phyloP scores from a whole-genome alignment of 768 basidiomycete species.

The Boletus tylopilopsis region DNA sequence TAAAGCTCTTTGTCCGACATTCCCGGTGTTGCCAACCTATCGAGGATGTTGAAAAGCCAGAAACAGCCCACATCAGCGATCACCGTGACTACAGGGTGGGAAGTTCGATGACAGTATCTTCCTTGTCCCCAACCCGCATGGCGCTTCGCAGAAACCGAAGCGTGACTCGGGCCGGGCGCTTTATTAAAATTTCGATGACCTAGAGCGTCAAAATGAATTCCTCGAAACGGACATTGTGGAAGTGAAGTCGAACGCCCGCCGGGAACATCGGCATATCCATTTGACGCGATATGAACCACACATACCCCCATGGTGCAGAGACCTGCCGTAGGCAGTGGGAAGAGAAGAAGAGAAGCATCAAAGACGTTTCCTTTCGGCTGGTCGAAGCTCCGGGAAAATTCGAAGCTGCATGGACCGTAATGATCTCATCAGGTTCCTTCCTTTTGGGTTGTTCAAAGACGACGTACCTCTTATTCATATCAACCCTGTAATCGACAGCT shows the following conservation, averaged over 20 bases:
- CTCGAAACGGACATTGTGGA: too few relatives aligned
- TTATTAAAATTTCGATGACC: too few relatives aligned
- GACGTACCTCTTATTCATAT: slow-evolving; percentile 3
- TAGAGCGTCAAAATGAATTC: too few relatives aligned
- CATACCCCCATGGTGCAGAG: too few relatives aligned
- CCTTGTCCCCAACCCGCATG: background rate
- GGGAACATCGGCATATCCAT: too few relatives aligned
- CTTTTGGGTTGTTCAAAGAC: background rate
- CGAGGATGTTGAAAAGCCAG: background rate
- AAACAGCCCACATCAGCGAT: slow-evolving; percentile 1
- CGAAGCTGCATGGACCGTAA: too few relatives aligned
- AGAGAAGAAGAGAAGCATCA: too few relatives aligned
- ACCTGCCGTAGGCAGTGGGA: too few relatives aligned
- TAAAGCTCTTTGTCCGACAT: background rate
- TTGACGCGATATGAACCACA: too few relatives aligned
- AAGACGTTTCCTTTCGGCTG: background rate
- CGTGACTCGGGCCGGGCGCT: background rate
- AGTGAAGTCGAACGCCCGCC: too few relatives aligned
- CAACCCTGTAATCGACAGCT: background rate
- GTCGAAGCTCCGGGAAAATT: too few relatives aligned
- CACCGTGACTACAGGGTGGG: background rate
- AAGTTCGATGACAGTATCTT: background rate
- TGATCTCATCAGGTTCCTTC: background rate
- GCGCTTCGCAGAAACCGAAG: background rate
- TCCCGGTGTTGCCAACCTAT: background rate